Evolutionary conservation across 108 stramenopile genomes (phyloP), one percentile per base, ranked within the genome.

Genomic region (Conticribra guillardii): DNA sequence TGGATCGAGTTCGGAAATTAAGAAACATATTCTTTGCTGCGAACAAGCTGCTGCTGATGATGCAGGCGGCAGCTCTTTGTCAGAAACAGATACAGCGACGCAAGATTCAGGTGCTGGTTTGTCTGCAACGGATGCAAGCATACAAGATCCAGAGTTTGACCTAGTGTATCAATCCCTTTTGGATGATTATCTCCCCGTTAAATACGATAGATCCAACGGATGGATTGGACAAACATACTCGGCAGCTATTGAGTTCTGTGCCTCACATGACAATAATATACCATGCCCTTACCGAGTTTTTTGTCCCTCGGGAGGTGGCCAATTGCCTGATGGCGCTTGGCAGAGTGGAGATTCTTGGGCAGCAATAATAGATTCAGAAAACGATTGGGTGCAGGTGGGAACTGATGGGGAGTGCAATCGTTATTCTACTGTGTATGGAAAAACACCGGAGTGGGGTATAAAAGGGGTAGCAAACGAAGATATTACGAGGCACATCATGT

Each of bases 361-460:
- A 37, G 61, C 68, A 24, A 33, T 65, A 22, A 45, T 53, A 27
- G 55, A 69, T 48, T 19, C 54, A 16, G 18, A 3, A 5, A 62
- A 77, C 37, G 55, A 61, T 4, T 77, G 76, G 76, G 68, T 77
- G 0, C 76, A 77, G 44, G 68, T 77, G 26, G 76, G 76, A 27
- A 55, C 44, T 27, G 56, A 31, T 18, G 76, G 46, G 17, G 62
- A 49, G 59, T 77, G 76, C 34, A 47, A 55, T 1, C 53, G 23
- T 22, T 55, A 60, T 33, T 55, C 31, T 21, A 26, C 24, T 4
- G 30, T 28, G 0, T 46, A 64, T 28, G 54, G 56, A 21, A 24
- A 50, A n/a, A 50, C 22, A 44, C 37, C 54, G 8, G 68, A 57
- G 24, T 55, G 30, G 24, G 63, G 54, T 26, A 17, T 54, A 4